Conservation (phyloP, 2,329 filamentous ascomycete genomes). For the Westerdykella sp. region DNA sequence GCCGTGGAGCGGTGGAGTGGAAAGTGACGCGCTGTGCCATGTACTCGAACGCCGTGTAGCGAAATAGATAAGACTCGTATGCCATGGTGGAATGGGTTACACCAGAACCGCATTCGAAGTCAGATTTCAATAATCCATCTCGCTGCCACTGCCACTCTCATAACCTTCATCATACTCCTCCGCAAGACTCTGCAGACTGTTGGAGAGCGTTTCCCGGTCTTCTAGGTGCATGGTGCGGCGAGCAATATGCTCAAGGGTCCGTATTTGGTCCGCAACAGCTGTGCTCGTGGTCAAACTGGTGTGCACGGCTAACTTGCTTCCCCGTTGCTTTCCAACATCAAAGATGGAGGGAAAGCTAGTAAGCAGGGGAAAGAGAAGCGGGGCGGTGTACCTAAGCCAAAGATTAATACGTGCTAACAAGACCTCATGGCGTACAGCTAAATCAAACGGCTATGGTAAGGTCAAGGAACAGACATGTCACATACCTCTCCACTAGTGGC, state of each 20-base stretch:
- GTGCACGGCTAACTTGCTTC: conserved; percentile 42
- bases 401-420: background rate
- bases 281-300: conserved; percentile 65
- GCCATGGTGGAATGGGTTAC: too few relatives aligned
- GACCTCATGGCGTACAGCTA: background rate
- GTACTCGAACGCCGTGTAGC: too few relatives aligned
- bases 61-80: too few relatives aligned
- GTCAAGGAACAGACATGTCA: conserved; percentile 21
- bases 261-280: conserved; percentile 62
- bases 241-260: conserved; percentile 58
- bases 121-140: conserved; percentile 53
- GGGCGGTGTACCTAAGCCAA: conserved; percentile 43
- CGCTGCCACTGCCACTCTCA: conserved; percentile 61
- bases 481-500: conserved; percentile 34
- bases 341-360: conserved; percentile 82
- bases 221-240: conserved; percentile 61
- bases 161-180: conserved; percentile 88
- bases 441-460: background rate
- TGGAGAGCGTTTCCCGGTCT: conserved; percentile 76
- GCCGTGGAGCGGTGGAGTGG: too few relatives aligned
- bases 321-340: conserved; percentile 37
- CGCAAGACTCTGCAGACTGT: conserved; percentile 72
- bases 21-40: too few relatives aligned
- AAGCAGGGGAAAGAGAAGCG: conserved; percentile 66
- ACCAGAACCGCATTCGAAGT: too few relatives aligned